Conservation (phyloP, 225 moss, liverwort and hornwort species). For the Neckera pumila region DNA sequence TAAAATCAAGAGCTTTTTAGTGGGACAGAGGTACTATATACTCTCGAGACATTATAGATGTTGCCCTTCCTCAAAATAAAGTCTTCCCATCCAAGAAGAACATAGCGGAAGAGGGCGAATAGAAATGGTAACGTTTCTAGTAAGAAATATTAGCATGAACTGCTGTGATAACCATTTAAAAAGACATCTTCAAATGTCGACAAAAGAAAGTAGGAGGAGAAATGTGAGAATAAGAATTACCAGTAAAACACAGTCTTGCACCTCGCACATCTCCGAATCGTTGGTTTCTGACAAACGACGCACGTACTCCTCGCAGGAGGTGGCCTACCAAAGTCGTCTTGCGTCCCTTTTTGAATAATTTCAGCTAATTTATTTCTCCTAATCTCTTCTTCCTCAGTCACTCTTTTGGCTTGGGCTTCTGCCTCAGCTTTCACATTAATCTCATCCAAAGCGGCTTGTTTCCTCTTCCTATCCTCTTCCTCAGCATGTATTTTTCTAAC, state of each 20-base stretch:
- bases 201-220: not conserved
- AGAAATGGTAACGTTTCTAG: not conserved
- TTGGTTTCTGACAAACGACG: conserved; percentile 46
- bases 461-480: conserved; percentile 32
- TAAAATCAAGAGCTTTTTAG: no score
- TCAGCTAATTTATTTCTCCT: conserved; percentile 3
- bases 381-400: conserved; percentile 11
- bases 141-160: not conserved
- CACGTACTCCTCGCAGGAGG: conserved; percentile 15
- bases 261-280: conserved; percentile 57
- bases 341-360: not conserved
- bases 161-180: not conserved
- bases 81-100: not conserved
- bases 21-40: not conserved
- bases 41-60: not conserved
- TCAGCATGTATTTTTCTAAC: conserved; percentile 1
- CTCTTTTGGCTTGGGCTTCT: conserved; percentile 6
- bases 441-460: conserved; percentile 27
- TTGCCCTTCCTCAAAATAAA: not conserved
- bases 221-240: conserved; percentile 15
- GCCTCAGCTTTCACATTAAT: conserved; percentile 17
- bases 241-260: conserved; percentile 83
- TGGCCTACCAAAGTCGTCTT: not conserved
- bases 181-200: not conserved
- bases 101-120: not conserved